phyloP scores from a whole-genome alignment of 1,284 basidiomycete species.

The Kalmanozyma brasiliensis region DNA sequence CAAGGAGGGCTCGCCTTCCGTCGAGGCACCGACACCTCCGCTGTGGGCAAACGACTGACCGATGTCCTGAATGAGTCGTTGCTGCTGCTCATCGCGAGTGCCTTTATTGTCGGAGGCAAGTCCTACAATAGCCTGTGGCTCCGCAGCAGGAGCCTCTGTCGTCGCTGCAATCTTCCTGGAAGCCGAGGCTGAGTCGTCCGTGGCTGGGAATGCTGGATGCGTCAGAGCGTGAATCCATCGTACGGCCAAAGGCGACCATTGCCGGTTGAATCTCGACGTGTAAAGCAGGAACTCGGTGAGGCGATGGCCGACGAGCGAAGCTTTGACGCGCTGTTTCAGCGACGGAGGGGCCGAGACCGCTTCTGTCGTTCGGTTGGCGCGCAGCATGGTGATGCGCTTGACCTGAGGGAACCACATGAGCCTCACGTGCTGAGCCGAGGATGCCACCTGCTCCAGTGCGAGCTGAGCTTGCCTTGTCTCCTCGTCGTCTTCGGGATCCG shows the following conservation, averaged over 20 bases:
- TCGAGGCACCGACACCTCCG: conserved; percentile 17
- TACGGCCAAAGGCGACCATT: conserved; percentile 31
- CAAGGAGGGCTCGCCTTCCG: conserved; percentile 28
- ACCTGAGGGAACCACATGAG: conserved; percentile 94
- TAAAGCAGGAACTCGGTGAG: conserved; percentile 48
- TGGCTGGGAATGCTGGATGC: conserved; percentile 34
- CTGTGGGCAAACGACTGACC: conserved; percentile 23
- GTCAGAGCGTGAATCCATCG: conserved; percentile 50
- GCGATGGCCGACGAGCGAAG: conserved; percentile 38
- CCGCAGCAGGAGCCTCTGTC: conserved; percentile 61
- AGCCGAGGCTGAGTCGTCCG: not conserved
- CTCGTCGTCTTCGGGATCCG: conserved; percentile 49
- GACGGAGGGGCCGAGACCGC: conserved; percentile 16
- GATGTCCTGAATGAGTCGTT: conserved; percentile 37
- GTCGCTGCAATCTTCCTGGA: conserved; percentile 17
- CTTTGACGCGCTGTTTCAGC: conserved; percentile 29
- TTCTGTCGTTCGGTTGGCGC: conserved; percentile 79
- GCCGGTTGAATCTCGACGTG: conserved; percentile 40
- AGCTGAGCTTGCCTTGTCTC: conserved; percentile 71
- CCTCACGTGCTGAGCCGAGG: conserved; percentile 83
- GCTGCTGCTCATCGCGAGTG: conserved; percentile 18
- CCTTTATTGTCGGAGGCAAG: conserved; percentile 49
- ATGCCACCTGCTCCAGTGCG: conserved; percentile 67
- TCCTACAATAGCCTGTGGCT: conserved; percentile 55
- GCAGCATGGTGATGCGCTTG: conserved; percentile 78